These are phyloP conservation scores for Leccinum broughii DNA, from an alignment of 768 basidiomycete genomes.

Conservation along the genomic window DNA sequence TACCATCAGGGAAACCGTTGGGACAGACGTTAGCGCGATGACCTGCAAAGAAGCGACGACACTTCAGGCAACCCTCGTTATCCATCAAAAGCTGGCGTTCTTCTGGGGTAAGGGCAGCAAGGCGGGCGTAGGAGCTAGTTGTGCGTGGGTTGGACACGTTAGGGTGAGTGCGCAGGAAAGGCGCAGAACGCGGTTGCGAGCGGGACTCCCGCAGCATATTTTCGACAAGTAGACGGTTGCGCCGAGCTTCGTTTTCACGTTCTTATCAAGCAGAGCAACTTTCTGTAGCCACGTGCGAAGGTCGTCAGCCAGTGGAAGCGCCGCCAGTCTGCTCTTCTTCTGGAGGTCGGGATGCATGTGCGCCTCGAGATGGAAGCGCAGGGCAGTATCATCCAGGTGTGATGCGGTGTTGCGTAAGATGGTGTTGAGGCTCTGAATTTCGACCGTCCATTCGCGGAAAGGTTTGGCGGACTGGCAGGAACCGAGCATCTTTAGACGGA, in stretches of 20 bases:
- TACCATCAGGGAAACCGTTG: conserved; percentile 17
- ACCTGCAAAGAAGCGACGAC: conserved; percentile 3
- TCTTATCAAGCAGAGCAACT: background rate
- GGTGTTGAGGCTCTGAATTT: conserved; percentile 15
- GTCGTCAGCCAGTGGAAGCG: background rate
- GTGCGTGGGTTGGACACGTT: background rate
- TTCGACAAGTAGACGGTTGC: background rate
- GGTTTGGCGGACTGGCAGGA: conserved; percentile 2
- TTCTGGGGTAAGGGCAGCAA: conserved; percentile 2
- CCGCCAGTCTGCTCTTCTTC: background rate
- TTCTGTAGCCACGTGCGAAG: background rate
- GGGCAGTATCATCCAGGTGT: conserved; percentile 5
- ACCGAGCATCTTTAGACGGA: conserved; percentile 3
- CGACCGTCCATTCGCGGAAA: conserved; percentile 14
- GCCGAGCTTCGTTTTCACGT: background rate
- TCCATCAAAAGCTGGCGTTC: conserved; percentile 17
- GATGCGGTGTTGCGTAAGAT: conserved; percentile 12
- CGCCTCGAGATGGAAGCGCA: conserved; percentile 20
- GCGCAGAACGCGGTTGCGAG: background rate
- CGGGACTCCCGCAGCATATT: background rate
- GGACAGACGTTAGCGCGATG: conserved; percentile 18
- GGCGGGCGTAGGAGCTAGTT: background rate
- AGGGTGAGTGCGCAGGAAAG: background rate
- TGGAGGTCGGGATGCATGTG: conserved; percentile 15
- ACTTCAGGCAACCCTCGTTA: conserved; percentile 30